Evolutionary conservation across 2,329 filamentous ascomycete genomes (phyloP), one percentile per base, ranked within the genome.

Genomic region (Arthrinium puccinioides): DNA sequence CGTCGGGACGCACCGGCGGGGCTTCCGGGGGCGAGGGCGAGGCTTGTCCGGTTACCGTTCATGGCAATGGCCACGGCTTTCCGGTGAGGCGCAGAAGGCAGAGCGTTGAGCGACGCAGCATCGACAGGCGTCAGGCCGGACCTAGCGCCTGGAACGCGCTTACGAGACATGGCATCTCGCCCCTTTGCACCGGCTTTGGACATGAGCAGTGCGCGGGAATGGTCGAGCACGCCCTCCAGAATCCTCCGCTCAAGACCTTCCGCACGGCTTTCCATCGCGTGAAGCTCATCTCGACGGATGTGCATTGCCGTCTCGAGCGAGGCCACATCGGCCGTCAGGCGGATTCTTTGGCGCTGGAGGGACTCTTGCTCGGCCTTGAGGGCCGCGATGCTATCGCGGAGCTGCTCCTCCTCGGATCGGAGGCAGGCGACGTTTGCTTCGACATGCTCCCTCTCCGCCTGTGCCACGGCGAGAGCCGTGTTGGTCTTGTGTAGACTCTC

Each of bases 191-290:
- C 43, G 4, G 74, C 65, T 64, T 86, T 82, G 47, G 79, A 70
- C 67, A 92, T 84, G 40, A 97, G 75, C n/a, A 96, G 72, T 19
- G 90, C 81, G 6, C 90, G 84, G 15, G 90, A 96, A 57, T 97
- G 90, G 51, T 97, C 89, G 65, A 98, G 94, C 44, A 97, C 87
- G 19, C 90, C 89, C 47, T 97, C 90, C 21, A 98, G 67, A 48
- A 98, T 95, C 19, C 92, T 82, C 36, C 89, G 84, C 64, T 98
- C 92, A 18, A 98, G 71, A 4, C 79, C 77, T 57, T 96, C 88
- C 3, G 90, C 92, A 44, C 90, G 84, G 9, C 75, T 69, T 57
- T 97, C 90, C 85, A 98, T 96, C 19, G 84, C 74, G 31, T 87
- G 79, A 41, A 98, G 77, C 63, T 97, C 92, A 49, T 97, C 90